phyloP scores from a whole-genome alignment of 805 yeast genomes.

The Lipomyces yamanashiensis region DNA sequence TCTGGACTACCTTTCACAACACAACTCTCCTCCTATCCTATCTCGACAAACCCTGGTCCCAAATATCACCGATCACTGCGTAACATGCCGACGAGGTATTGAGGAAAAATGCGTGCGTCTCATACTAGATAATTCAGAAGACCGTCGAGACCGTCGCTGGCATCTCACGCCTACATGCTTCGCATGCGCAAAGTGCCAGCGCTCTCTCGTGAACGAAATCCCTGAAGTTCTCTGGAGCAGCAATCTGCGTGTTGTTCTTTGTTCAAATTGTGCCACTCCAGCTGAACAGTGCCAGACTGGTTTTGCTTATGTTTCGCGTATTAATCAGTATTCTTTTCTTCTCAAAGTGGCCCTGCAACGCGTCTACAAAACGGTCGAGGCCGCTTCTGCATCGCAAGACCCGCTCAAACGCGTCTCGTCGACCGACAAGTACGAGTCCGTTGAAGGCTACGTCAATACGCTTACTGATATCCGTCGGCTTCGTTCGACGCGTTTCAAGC shows the following conservation, averaged over 20 bases:
- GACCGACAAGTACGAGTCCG: slow-evolving; percentile 29
- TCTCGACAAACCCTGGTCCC: slow-evolving; percentile 21
- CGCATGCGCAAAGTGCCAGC: slow-evolving; percentile 63
- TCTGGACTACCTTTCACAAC: slow-evolving; percentile 54
- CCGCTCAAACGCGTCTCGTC: slow-evolving; percentile 19
- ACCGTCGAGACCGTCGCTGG: slow-evolving; percentile 66
- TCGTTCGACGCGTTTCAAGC: slow-evolving; percentile 72
- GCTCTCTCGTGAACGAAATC: slow-evolving; percentile 48
- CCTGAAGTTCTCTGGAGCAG: slow-evolving; percentile 49
- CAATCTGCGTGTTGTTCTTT: slow-evolving; percentile 50
- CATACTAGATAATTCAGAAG: slow-evolving; percentile 11
- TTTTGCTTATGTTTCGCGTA: slow-evolving; percentile 65
- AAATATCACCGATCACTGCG: slow-evolving; percentile 66
- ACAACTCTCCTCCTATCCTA: slow-evolving; percentile 29
- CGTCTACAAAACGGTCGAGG: slow-evolving; percentile 40
- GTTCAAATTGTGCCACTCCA: slow-evolving; percentile 64
- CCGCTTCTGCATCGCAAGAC: slow-evolving; percentile 6
- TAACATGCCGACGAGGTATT: slow-evolving; percentile 70
- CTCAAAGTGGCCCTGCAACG: slow-evolving; percentile 83
- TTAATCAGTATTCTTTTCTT: slow-evolving; percentile 74
- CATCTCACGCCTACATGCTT: slow-evolving; percentile 68
- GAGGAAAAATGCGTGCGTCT: slow-evolving; percentile 56
- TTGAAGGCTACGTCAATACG: slow-evolving; percentile 61
- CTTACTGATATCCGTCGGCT: slow-evolving; percentile 76
- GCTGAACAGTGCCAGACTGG: slow-evolving; percentile 51